Conservation (phyloP, 306 rosid species). For the Bauhinia variegata region DNA sequence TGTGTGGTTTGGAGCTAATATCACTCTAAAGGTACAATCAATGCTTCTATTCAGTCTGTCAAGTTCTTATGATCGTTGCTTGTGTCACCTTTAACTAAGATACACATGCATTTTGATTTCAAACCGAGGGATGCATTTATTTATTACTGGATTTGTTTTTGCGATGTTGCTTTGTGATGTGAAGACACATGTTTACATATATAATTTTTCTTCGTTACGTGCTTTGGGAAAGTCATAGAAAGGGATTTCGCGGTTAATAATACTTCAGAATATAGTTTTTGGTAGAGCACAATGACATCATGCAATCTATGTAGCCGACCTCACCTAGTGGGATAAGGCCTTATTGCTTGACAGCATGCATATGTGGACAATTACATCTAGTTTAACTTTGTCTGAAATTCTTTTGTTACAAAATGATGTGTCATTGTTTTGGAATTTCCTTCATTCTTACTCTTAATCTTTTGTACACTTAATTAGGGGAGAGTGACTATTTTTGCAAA, state of each 20-base stretch:
- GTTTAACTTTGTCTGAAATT: constrained; percentile 18
- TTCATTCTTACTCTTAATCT: constrained; percentile 21
- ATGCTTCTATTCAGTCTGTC: constrained; percentile 23
- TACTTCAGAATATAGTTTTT: too few relatives aligned
- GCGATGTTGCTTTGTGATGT: too few relatives aligned
- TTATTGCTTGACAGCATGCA: too few relatives aligned
- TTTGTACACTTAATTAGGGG: constrained; percentile 55
- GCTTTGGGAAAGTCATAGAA: too few relatives aligned
- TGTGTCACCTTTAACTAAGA: background rate
- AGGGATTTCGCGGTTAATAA: too few relatives aligned
- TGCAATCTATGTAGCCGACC: background rate
- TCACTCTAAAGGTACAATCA: constrained; percentile 63
- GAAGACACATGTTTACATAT: too few relatives aligned
- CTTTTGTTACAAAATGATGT: background rate
- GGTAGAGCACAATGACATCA: background rate
- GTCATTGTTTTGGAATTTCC: background rate
- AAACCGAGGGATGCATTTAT: too few relatives aligned
- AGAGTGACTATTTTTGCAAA: constrained; percentile 60
- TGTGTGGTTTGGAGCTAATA: constrained; percentile 74
- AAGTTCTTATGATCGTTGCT: constrained; percentile 13
- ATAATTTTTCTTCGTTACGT: too few relatives aligned
- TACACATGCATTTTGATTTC: too few relatives aligned
- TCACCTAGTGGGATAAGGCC: background rate
- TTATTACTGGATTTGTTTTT: too few relatives aligned
- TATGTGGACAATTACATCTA: background rate